phyloP scores from a whole-genome alignment of 2,329 filamentous ascomycete genomes.

The Pseudogymnoascus sp. region DNA sequence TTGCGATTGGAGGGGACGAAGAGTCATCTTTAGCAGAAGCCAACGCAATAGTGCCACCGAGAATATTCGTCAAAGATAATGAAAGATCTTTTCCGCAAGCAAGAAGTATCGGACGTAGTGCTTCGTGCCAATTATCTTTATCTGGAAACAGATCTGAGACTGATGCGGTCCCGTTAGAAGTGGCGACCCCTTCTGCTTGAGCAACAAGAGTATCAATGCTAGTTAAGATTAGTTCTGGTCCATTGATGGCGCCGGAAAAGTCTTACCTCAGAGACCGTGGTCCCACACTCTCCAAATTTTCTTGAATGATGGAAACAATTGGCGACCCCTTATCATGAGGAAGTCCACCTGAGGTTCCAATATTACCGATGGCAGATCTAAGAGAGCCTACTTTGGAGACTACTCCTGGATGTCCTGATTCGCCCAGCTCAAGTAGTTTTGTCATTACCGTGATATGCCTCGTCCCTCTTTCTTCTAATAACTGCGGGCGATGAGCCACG shows the following conservation, averaged over 20 bases:
- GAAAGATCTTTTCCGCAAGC: slow-evolving; percentile 49
- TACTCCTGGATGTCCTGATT: slow-evolving; percentile 36
- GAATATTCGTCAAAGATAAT: slow-evolving; percentile 64
- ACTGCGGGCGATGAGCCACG: slow-evolving; percentile 36
- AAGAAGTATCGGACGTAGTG: slow-evolving; percentile 49
- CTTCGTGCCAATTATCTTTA: slow-evolving; percentile 55
- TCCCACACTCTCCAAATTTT: slow-evolving; percentile 45
- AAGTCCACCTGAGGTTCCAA: background rate
- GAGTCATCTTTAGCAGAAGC: slow-evolving; percentile 32
- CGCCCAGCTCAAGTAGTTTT: slow-evolving; percentile 46
- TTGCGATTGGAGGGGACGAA: slow-evolving; percentile 30
- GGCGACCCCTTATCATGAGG: slow-evolving; percentile 29
- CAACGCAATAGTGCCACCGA: slow-evolving; percentile 65
- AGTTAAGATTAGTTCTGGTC: slow-evolving; percentile 17
- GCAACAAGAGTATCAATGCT: slow-evolving; percentile 48
- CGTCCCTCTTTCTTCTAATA: slow-evolving; percentile 39
- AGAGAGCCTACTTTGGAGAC: slow-evolving; percentile 26
- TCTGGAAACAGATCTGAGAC: slow-evolving; percentile 52
- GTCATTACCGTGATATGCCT: slow-evolving; percentile 45
- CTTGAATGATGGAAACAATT: slow-evolving; percentile 45
- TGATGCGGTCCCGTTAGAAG: slow-evolving; percentile 27
- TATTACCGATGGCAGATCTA: slow-evolving; percentile 38
- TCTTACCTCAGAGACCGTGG: slow-evolving; percentile 46
- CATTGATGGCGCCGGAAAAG: background rate
- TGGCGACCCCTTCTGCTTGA: slow-evolving; percentile 38